Evolutionary conservation across 139 green algal species (phyloP).

Genomic region (Volvox africanus): DNA sequence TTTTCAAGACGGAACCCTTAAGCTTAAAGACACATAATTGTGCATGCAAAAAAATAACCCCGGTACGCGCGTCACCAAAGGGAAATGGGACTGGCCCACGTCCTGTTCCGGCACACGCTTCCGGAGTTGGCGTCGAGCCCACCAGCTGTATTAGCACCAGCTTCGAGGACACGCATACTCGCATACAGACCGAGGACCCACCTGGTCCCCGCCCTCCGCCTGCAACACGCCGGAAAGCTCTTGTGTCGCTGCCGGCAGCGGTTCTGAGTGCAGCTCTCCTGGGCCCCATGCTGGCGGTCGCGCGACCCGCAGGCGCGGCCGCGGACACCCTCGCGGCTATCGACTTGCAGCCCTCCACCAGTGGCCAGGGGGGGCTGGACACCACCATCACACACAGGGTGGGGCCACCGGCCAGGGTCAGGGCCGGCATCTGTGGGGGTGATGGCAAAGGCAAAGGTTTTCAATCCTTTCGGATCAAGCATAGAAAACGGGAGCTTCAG

Average conservation of each 20-base stretch:
- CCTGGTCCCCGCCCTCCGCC: background rate
- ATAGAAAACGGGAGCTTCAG: too few species aligned
- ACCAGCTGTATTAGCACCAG: background rate
- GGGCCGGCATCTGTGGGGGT: too few species aligned
- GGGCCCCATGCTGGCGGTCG: background rate
- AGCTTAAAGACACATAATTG: background rate
- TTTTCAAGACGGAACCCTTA: too few species aligned
- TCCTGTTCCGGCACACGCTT: background rate
- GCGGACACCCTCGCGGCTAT: background rate
- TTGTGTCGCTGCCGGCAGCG: background rate
- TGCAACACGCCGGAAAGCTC: background rate
- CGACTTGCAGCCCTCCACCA: conserved; percentile 33
- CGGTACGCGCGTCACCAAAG: background rate
- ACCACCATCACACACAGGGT: conserved; percentile 38
- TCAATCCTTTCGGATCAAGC: too few species aligned
- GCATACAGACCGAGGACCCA: background rate
- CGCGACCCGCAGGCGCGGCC: background rate
- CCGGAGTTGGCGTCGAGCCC: background rate
- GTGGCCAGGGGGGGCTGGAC: conserved; percentile 15
- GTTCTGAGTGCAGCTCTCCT: background rate
- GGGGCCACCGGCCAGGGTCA: background rate
- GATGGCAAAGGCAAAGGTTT: too few species aligned
- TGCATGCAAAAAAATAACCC: background rate
- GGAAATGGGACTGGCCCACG: background rate
- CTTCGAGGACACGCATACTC: background rate